Evolutionary conservation across 305 asterid species (phyloP).

Genomic region (Solanum hybrid): DNA sequence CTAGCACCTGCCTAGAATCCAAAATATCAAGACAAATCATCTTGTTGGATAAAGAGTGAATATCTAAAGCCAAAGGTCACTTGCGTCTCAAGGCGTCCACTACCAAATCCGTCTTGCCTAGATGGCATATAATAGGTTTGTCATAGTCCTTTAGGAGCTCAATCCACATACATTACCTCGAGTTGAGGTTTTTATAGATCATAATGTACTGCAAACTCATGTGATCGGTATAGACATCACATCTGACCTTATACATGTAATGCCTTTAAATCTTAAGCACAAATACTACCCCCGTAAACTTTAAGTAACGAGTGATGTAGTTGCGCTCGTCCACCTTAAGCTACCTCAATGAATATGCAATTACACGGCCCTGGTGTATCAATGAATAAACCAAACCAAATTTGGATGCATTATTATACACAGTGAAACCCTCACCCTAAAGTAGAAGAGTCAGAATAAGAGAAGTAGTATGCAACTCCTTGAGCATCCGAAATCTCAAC

Average conservation of each 20-base stretch:
- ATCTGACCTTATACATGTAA: background rate
- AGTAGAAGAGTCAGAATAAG: background rate
- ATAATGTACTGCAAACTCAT: background rate
- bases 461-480: background rate
- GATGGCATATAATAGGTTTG: background rate
- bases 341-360: background rate
- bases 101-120: too few relatives aligned
- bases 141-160: background rate
- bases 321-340: background rate
- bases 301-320: background rate
- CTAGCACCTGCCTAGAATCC: background rate
- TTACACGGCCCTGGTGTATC: background rate
- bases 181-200: background rate
- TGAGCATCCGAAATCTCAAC: background rate
- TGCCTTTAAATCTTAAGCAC: background rate
- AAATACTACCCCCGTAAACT: background rate
- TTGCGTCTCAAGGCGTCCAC: background rate
- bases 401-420: background rate
- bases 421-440: background rate
- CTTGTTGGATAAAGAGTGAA: background rate
- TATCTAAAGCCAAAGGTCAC: background rate
- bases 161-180: background rate
- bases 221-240: background rate
- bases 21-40: background rate
- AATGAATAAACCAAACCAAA: background rate